phyloP scores from a whole-genome alignment of 1,284 basidiomycete species.

The Marasmius sp. region DNA sequence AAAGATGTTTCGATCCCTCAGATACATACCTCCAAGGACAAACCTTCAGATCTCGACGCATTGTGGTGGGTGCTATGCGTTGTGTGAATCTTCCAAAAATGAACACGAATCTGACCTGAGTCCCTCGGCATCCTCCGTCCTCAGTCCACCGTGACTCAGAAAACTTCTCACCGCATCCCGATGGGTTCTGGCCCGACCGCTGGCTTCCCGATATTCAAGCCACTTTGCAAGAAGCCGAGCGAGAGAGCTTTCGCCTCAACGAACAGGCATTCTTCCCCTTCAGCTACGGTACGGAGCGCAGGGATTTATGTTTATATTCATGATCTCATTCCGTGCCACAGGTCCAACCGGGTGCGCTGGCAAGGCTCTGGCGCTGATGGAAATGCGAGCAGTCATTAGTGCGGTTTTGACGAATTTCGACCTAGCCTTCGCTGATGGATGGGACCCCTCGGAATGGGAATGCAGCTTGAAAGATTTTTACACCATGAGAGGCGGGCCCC shows the following conservation, averaged over 20 bases:
- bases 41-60: not conserved
- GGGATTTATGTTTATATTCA: not conserved
- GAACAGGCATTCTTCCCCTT: not conserved
- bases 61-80: not conserved
- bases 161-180: not conserved
- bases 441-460: constrained; percentile 27
- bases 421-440: constrained; percentile 28
- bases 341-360: constrained; percentile 39
- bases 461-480: constrained; percentile 33
- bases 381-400: constrained; percentile 36
- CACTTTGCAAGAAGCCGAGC: not conserved
- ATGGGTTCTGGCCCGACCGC: not conserved
- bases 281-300: not conserved
- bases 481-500: not conserved
- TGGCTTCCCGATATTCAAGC: not conserved
- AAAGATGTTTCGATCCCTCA: not conserved
- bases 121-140: not conserved
- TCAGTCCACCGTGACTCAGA: not conserved
- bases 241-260: not conserved
- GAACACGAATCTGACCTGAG: not conserved
- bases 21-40: not conserved
- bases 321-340: not conserved
- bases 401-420: constrained; percentile 32
- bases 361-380: constrained; percentile 37
- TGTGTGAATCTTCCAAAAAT: no score